phyloP scores from a whole-genome alignment of 495 filamentous ascomycete genomes.

The Rhizodiscina lignyota region DNA sequence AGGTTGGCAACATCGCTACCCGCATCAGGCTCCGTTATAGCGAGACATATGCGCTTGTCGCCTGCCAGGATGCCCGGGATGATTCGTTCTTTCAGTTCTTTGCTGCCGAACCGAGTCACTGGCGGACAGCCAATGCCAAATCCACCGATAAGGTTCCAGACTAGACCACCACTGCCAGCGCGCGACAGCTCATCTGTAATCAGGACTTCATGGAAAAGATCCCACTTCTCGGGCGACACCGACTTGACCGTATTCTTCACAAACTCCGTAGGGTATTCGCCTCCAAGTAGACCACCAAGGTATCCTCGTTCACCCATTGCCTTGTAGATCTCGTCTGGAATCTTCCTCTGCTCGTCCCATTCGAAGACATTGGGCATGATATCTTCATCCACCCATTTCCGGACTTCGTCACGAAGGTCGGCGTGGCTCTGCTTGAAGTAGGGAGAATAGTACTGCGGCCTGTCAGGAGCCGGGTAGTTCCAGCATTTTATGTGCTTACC shows the following conservation, averaged over 20 bases:
- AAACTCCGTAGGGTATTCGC: slow-evolving; percentile 60
- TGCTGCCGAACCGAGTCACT: slow-evolving; percentile 81
- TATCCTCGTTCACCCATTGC: slow-evolving; percentile 89
- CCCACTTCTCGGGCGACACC: slow-evolving; percentile 81
- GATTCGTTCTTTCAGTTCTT: slow-evolving; percentile 68
- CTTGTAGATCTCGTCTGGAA: slow-evolving; percentile 79
- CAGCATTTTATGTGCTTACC: slow-evolving; percentile 34
- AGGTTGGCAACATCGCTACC: slow-evolving; percentile 86
- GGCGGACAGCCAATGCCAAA: slow-evolving; percentile 90
- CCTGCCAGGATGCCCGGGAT: slow-evolving; percentile 73
- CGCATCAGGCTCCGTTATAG: slow-evolving; percentile 71
- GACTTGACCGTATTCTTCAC: slow-evolving; percentile 52
- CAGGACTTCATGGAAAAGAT: slow-evolving; percentile 93
- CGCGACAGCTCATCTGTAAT: slow-evolving; percentile 88
- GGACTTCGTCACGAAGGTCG: slow-evolving; percentile 74
- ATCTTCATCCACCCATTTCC: slow-evolving; percentile 77
- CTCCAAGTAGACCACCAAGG: slow-evolving; percentile 73
- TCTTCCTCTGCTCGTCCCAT: slow-evolving; percentile 89
- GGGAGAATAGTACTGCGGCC: slow-evolving; percentile 72
- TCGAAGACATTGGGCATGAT: slow-evolving; percentile 87
- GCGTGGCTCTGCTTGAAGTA: slow-evolving; percentile 91
- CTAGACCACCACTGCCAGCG: slow-evolving; percentile 74
- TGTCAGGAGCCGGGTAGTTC: slow-evolving; percentile 1
- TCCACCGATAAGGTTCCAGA: slow-evolving; percentile 96
- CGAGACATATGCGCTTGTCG: slow-evolving; percentile 88